Evolutionary conservation across 306 rosid genomes (phyloP).

Genomic region (Pterocarpus macrocarpus): DNA sequence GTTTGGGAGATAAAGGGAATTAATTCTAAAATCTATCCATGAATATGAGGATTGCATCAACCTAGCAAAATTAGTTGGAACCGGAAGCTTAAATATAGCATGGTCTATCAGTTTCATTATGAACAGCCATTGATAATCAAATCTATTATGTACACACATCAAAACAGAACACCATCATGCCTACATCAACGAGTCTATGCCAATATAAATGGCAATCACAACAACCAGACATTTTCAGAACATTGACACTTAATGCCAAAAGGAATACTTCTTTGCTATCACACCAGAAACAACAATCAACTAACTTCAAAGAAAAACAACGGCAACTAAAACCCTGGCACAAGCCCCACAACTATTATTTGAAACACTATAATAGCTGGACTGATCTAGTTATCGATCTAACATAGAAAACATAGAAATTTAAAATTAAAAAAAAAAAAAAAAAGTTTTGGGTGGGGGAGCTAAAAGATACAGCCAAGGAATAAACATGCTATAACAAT

Average conservation of each 20-base stretch:
- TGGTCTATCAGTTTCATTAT: neutral
- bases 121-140: conserved; percentile 12
- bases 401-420: neutral
- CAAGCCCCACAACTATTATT: conserved; percentile 2
- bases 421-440: neutral
- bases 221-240: neutral
- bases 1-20: neutral
- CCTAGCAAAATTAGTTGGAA: conserved; percentile 14
- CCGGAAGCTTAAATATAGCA: neutral
- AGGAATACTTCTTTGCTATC: neutral
- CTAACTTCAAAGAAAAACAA: neutral
- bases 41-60: neutral
- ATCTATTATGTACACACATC: neutral
- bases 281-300: neutral
- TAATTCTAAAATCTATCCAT: neutral
- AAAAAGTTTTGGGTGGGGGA: no score
- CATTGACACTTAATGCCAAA: neutral
- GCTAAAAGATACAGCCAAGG: neutral
- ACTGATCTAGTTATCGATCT: neutral
- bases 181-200: neutral
- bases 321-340: neutral
- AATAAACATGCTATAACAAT: neutral
- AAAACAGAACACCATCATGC: neutral
- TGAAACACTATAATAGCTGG: neutral
- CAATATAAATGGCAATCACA: neutral